Base-by-base conservation (phyloP, 495 filamentous ascomycete genomes). In the Hypoxylon trugodes region DNA sequence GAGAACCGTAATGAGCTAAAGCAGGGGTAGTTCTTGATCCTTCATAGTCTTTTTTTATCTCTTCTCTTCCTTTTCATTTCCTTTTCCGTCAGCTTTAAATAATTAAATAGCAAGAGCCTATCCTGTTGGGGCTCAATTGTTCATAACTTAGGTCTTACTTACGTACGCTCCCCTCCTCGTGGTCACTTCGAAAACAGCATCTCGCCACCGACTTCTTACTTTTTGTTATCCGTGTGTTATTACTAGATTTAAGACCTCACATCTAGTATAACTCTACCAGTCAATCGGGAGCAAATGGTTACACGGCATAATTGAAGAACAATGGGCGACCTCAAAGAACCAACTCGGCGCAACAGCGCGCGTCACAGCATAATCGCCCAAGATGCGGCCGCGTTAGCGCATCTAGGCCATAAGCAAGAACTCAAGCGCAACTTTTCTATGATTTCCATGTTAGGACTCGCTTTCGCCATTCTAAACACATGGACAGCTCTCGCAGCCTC, bases 371-470 rank as follows among this genome's bases (percentile, higher is more conserved):
- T 63, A 28, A 37, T 59, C 13, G 45, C 53, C n/a, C 69, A 76
- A 40, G 84, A 83, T 53, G 80, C 80, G 16, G 76, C 76, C 8
- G 81, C 84, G 36, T 72, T 88, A 59, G 82, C 79, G 13, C 76
- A 81, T 26, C 74, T 88, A 56, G 87, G 86, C 46, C 82, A 88
- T 58, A 84, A 82, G 70, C 79, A 82, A 30, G 85, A 88, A 51
- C 68, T 90, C 33, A 79, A 82, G 43, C 80, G 87, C 10, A 86
- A 89, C 49, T 85, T 86, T 66, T 81, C 77, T 13, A 72, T 74
- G 36, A 67, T 84, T n/a, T 78, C 83, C 12, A 84, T 86, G 81
- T 73, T 87, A 5, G 84, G 84, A 4, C 75, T 86, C 25, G 84
- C 82, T 0, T 87, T 86, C 63, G 82, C 83, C 22, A 86, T 86